These are phyloP conservation scores for Alternaria hordeiaustralica DNA, from an alignment of 2,329 filamentous ascomycete species.

Conservation along the genomic window DNA sequence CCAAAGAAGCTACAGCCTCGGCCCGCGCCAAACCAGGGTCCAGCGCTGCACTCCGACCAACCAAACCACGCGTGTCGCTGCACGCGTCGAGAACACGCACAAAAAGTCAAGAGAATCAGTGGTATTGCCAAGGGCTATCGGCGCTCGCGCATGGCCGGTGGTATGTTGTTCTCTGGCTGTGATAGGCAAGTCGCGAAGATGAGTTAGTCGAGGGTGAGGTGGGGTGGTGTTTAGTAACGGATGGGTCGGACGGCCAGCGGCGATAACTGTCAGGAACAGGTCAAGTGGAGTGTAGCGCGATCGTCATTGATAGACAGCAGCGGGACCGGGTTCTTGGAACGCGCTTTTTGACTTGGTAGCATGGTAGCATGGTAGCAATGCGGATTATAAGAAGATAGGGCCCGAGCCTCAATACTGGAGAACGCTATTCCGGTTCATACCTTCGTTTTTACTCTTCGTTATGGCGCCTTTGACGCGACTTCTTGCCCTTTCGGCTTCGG, in stretches of 20 bases:
- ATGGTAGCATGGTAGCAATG: not conserved
- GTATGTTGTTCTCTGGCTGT: not conserved
- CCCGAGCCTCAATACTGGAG: not conserved
- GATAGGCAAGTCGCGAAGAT: slow-evolving; percentile 1
- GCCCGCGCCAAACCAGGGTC: not conserved
- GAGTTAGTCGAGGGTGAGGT: not conserved
- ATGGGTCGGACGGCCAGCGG: not conserved
- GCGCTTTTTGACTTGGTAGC: not conserved
- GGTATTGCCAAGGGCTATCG: not conserved
- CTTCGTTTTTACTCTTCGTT: not conserved
- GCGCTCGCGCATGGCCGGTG: not conserved
- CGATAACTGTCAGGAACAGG: slow-evolving; percentile 4
- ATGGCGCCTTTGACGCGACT: slow-evolving; percentile 25
- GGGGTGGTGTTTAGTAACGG: not conserved
- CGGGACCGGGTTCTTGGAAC: slow-evolving; percentile 8
- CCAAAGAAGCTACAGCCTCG: slow-evolving; percentile 10
- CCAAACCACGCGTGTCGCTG: not conserved
- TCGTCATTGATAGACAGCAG: not conserved
- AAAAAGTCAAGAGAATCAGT: not conserved
- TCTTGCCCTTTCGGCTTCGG: slow-evolving; percentile 24
- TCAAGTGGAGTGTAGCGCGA: slow-evolving; percentile 1
- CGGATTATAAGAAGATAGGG: not conserved
- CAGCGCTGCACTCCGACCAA: not conserved
- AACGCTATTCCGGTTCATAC: not conserved
- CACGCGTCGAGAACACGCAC: not conserved